phyloP scores from a whole-genome alignment of 164 flowering plant genomes.

The Stephania japonica region DNA sequence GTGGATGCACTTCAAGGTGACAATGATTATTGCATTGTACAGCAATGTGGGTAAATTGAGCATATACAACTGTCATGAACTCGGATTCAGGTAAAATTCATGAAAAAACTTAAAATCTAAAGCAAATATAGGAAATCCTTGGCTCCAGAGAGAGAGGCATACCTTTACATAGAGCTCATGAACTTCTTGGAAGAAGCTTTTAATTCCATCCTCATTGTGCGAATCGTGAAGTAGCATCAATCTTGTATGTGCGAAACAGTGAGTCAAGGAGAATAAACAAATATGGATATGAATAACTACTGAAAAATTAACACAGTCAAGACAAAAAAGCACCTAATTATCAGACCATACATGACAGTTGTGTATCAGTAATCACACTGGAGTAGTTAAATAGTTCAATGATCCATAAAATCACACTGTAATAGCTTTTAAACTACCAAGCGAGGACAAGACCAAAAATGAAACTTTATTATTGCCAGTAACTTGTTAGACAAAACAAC shows the following conservation, averaged over 20 bases:
- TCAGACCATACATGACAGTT: background rate
- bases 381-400: background rate
- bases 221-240: constrained; percentile 97
- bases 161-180: constrained; percentile 98
- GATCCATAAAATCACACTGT: background rate
- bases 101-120: too few relatives aligned
- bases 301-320: background rate
- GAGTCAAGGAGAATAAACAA: constrained; percentile 41
- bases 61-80: too few relatives aligned
- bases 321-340: background rate
- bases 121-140: background rate
- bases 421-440: too few relatives aligned
- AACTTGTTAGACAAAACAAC: too few relatives aligned
- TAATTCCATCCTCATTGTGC: constrained; percentile 97
- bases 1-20: too few relatives aligned
- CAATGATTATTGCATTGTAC: too few relatives aligned
- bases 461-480: background rate
- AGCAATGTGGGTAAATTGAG: too few relatives aligned
- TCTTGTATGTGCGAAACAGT: constrained; percentile 65
- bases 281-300: background rate
- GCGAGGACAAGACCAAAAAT: background rate
- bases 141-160: constrained; percentile 5
- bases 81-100: too few relatives aligned
- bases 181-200: constrained; percentile 97
- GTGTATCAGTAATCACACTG: background rate